Evolutionary conservation across 2,329 filamentous ascomycete species (phyloP), one percentile per base, ranked within the genome.

Genomic region (Drechmeria coniospora): DNA sequence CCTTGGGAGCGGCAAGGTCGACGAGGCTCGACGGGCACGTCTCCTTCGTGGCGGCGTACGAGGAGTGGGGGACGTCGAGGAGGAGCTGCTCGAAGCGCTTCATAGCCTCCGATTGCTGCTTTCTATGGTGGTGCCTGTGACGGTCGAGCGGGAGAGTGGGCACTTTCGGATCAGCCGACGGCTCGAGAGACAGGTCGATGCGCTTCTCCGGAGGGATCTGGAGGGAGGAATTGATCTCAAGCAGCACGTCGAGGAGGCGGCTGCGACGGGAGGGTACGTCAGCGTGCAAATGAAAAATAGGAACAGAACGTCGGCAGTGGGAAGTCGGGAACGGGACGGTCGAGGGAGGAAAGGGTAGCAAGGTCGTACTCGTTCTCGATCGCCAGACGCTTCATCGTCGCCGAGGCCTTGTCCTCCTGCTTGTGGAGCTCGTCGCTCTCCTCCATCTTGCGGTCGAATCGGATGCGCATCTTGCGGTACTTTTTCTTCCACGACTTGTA

Each of bases 401-500:
- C 74, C 35, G 79, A 73, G 20, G 86, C 80, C 53, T 78, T 76
- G 50, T 81, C 79, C 52, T 90, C 84, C 30, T 80, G 66, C 42
- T 74, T 73, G 54, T 90, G 90, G 34, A 90, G 65, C 30, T 75
- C 68, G 54, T 92, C 90, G 50, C 82, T 80, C 38, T 82, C 73
- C 32, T 76, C 69, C 69, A 86, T 81, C 44, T 72, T 73, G 27
- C 74, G 64, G 41, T 90, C 79, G 46, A 90, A 92, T 16, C 65
- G 62, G 49, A 78, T 65, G 55, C 79, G 76, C 74, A 90, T 81
- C 65, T 92, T 92, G 44, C 79, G 78, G 53, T 92, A 98, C 63
- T 98, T 98, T 59, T 93, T 92, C 68, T 81, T 83, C 64, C 67
- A 78, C 24, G 72, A 78, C 46, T 71, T 76, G 51, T 76, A 72